These are phyloP conservation scores for Astrothelium subdiscretum DNA, from an alignment of 495 filamentous ascomycete genomes.

Conservation along the genomic window DNA sequence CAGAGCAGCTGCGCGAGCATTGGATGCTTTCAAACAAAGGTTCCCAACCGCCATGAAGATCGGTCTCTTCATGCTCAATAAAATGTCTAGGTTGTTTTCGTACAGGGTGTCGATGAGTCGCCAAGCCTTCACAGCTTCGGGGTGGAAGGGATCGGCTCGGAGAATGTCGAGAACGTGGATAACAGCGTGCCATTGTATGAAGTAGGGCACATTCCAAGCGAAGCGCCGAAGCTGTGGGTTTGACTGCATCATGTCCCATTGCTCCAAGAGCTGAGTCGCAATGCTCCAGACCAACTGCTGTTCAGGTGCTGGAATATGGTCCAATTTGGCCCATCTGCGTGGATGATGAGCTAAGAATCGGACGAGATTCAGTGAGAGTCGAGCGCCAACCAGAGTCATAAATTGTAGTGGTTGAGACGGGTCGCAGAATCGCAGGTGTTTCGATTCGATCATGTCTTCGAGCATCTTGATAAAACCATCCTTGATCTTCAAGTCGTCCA, in stretches of 20 bases:
- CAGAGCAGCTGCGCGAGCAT: conserved; percentile 13
- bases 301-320: conserved; percentile 5
- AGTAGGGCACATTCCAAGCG: conserved; percentile 15
- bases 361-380: neutral
- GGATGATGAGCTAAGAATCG: conserved; percentile 11
- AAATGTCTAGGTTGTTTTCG: conserved; percentile 17
- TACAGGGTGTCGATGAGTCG: conserved; percentile 13
- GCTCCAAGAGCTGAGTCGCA: conserved; percentile 10
- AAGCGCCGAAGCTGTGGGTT: conserved; percentile 9
- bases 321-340: neutral
- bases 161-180: conserved; percentile 15
- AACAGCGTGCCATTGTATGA: conserved; percentile 16
- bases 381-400: conserved; percentile 4
- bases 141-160: conserved; percentile 9
- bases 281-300: conserved; percentile 5
- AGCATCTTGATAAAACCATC: neutral
- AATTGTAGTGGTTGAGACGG: conserved; percentile 9
- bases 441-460: conserved; percentile 9
- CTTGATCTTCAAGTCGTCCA: neutral
- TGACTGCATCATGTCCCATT: conserved; percentile 7
- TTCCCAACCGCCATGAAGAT: conserved; percentile 22
- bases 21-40: conserved; percentile 24
- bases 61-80: conserved; percentile 17
- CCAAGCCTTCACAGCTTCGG: conserved; percentile 17
- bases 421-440: conserved; percentile 16